phyloP scores from a whole-genome alignment of 169 alveolate genomes.

The Miamiensis avidus region DNA sequence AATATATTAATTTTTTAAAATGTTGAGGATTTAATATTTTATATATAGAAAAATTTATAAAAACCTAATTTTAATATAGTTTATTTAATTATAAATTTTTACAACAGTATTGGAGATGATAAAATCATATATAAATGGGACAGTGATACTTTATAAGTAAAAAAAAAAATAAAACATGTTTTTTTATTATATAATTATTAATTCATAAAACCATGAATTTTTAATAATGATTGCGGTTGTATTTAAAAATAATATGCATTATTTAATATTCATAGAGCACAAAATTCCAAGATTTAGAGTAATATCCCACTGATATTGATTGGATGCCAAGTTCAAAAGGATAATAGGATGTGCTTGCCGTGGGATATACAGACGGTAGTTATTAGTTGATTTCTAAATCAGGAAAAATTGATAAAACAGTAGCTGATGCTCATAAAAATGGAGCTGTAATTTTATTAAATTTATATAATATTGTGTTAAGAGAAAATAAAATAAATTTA shows the following conservation, averaged over 20 bases:
- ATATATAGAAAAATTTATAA: too few species aligned
- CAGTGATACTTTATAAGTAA: slow-evolving; percentile 63
- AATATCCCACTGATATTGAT: slow-evolving; percentile 65
- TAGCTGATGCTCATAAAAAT: slow-evolving; percentile 73
- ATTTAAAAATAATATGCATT: too few species aligned
- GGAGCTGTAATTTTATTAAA: slow-evolving; percentile 32
- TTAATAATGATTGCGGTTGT: too few species aligned
- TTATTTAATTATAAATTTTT: neutral
- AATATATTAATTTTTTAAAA: neutral
- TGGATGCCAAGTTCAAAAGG: slow-evolving; percentile 67
- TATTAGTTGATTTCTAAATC: slow-evolving; percentile 55
- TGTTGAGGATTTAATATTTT: too few species aligned
- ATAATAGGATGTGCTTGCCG: slow-evolving; percentile 64
- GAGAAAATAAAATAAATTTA: too few species aligned
- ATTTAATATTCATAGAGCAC: slow-evolving; percentile 15
- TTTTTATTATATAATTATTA: neutral
- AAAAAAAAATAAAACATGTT: neutral
- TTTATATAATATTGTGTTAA: too few species aligned
- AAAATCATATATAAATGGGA: slow-evolving; percentile 75
- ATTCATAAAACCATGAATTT: too few species aligned
- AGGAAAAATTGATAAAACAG: slow-evolving; percentile 69
- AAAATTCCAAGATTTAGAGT: slow-evolving; percentile 54
- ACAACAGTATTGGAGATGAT: slow-evolving; percentile 65
- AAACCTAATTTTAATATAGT: neutral
- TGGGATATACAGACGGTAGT: slow-evolving; percentile 75